These are phyloP conservation scores for Pseudogymnoascus sp. DNA, from an alignment of 2,329 filamentous ascomycete species.

Conservation along the genomic window DNA sequence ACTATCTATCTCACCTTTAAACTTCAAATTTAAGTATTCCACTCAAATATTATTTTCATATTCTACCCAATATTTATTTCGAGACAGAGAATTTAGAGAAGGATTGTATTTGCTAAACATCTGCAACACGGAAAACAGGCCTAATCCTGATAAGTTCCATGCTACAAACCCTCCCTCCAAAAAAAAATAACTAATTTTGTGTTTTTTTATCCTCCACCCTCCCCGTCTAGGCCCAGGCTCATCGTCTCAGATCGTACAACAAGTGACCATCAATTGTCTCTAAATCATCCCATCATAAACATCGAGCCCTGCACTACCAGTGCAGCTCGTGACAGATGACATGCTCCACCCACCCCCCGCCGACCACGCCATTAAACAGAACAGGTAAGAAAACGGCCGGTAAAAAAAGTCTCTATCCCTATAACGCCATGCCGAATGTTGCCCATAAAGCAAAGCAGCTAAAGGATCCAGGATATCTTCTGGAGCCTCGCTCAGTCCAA, in stretches of 20 bases:
- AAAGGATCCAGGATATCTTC: slow-evolving; percentile 16
- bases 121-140: neutral
- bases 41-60: neutral
- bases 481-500: slow-evolving; percentile 5
- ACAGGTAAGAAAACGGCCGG: neutral
- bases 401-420: slow-evolving; percentile 6
- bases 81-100: neutral
- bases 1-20: neutral
- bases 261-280: slow-evolving; percentile 21
- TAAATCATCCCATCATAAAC: slow-evolving; percentile 14
- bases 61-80: neutral
- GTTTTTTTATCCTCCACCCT: slow-evolving; percentile 10
- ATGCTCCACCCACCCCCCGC: slow-evolving; percentile 13
- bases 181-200: slow-evolving; percentile 12
- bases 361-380: slow-evolving; percentile 9
- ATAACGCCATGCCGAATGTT: slow-evolving; percentile 15
- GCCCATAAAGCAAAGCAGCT: slow-evolving; percentile 20
- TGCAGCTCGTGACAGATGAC: slow-evolving; percentile 2
- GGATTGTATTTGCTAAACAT: slow-evolving; percentile 5
- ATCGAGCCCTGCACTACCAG: slow-evolving; percentile 14
- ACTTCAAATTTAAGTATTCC: neutral
- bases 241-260: slow-evolving; percentile 19
- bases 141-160: neutral
- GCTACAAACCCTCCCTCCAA: neutral
- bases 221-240: slow-evolving; percentile 21